These are phyloP conservation scores for Suillus placidus DNA, from an alignment of 768 basidiomycete species.

Conservation along the genomic window DNA sequence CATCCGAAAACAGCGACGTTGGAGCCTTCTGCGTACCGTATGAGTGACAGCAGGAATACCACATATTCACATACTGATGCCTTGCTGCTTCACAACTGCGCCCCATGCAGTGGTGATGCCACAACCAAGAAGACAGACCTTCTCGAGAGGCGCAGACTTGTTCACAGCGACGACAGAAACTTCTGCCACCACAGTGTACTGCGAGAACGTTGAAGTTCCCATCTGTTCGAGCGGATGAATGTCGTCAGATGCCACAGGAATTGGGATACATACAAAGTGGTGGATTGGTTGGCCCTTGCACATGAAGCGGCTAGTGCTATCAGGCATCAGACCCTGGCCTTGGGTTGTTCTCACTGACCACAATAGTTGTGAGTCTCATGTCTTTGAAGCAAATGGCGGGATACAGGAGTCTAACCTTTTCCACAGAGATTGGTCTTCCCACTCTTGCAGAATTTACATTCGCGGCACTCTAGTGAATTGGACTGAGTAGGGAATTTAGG, in stretches of 20 bases:
- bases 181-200: slow-evolving; percentile 98
- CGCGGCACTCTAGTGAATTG: slow-evolving; percentile 68
- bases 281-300: slow-evolving; percentile 83
- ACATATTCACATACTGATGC: slow-evolving; percentile 59
- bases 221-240: slow-evolving; percentile 56
- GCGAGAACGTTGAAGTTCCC: slow-evolving; percentile 99
- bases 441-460: slow-evolving; percentile 99
- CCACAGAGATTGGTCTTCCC: slow-evolving; percentile 99
- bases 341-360: slow-evolving; percentile 84
- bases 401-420: slow-evolving; percentile 54
- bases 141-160: slow-evolving; percentile 85
- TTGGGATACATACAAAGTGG: slow-evolving; percentile 75
- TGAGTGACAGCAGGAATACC: slow-evolving; percentile 1
- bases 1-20: slow-evolving; percentile 95
- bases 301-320: slow-evolving; percentile 85
- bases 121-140: slow-evolving; percentile 95
- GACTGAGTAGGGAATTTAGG: slow-evolving; percentile 6
- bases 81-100: slow-evolving; percentile 88
- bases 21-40: slow-evolving; percentile 61
- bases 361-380: slow-evolving; percentile 2
- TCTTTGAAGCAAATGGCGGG: neutral
- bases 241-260: neutral
- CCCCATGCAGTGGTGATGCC: slow-evolving; percentile 99
- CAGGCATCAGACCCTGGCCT: slow-evolving; percentile 94
- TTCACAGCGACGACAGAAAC: slow-evolving; percentile 94